Conservation (phyloP, 2,329 filamentous ascomycete genomes). For the Raffaelea arxii region DNA sequence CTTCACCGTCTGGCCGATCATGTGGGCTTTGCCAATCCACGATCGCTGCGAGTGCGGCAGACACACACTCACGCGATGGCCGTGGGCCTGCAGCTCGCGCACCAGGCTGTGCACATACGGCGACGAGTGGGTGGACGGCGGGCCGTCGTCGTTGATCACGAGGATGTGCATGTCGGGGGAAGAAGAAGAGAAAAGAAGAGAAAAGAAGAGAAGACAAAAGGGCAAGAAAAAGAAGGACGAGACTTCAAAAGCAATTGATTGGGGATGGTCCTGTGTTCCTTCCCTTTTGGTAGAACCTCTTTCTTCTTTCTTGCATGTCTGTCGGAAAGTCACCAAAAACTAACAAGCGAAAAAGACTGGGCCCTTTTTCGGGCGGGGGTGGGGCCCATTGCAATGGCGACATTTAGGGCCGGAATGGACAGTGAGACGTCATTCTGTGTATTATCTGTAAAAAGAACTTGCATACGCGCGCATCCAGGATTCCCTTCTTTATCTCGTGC, state of each 20-base stretch:
- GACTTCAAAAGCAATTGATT: not conserved
- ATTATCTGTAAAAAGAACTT: not conserved
- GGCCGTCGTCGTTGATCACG: constrained; percentile 72
- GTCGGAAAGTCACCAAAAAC: too few species aligned
- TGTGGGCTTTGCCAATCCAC: constrained; percentile 98
- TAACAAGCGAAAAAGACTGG: too few species aligned
- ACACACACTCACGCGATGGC: constrained; percentile 84
- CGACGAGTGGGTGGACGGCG: constrained; percentile 66
- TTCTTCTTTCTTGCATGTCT: too few species aligned
- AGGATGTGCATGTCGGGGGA: constrained; percentile 48
- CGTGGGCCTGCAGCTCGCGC: constrained; percentile 58
- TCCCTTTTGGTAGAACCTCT: too few species aligned
- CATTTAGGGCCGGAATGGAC: too few species aligned
- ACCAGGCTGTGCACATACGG: constrained; percentile 73
- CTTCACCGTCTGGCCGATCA: constrained; percentile 80
- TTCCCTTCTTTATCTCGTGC: too few species aligned
- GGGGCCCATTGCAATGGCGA: too few species aligned
- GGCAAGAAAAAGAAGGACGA: not conserved
- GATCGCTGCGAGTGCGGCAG: constrained; percentile 86
- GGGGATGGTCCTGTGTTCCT: too few species aligned
- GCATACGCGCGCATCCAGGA: not conserved
- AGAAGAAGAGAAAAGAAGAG: not conserved
- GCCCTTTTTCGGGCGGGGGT: too few species aligned
- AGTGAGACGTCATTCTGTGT: too few species aligned
- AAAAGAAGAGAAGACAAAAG: not conserved